Evolutionary conservation across 163 green algal genomes (phyloP).

Genomic region (Chloromonas sp.): DNA sequence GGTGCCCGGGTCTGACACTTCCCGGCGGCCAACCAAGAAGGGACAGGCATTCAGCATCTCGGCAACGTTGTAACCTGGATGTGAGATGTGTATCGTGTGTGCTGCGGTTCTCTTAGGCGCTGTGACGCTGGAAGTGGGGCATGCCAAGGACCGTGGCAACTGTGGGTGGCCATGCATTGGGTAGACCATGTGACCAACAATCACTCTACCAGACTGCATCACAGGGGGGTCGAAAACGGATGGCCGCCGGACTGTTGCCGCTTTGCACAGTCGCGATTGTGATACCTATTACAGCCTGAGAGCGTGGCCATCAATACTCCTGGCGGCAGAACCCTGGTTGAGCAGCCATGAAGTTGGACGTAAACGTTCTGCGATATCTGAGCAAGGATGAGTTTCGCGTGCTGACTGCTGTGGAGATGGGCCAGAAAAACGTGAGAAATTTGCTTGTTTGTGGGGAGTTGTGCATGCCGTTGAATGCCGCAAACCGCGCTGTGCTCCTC

Average conservation of each 20-base stretch:
- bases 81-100: not conserved
- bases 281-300: not conserved
- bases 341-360: conserved; percentile 93
- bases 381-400: conserved; percentile 89
- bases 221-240: not conserved
- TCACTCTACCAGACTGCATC: not conserved
- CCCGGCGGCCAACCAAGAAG: too few relatives aligned
- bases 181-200: not conserved
- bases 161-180: not conserved
- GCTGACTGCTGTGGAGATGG: conserved; percentile 95
- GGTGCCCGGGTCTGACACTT: too few relatives aligned
- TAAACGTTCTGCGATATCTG: conserved; percentile 93
- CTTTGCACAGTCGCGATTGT: not conserved
- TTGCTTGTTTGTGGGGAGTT: not conserved
- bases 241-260: not conserved
- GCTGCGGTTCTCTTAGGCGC: too few relatives aligned
- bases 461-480: not conserved
- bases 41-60: not conserved
- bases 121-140: not conserved
- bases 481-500: not conserved
- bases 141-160: not conserved
- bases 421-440: conserved; percentile 88
- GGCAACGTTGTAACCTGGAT: not conserved
- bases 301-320: not conserved
- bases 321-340: not conserved